Conservation (phyloP, 768 basidiomycete species). For the Mycena olivaceomarginata region DNA sequence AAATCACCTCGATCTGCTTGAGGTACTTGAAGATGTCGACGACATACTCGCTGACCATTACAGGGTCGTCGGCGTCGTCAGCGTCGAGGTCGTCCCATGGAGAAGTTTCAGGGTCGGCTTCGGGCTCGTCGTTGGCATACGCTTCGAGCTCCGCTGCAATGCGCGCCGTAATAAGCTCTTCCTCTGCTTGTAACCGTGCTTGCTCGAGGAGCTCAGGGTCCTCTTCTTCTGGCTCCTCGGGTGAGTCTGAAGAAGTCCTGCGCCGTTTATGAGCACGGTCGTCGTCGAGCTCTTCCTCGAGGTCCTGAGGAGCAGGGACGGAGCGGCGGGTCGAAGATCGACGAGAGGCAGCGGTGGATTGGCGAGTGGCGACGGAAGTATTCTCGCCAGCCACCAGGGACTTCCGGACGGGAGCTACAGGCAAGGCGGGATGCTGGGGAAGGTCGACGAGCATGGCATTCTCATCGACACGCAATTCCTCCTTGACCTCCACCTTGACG, state of each 20-base stretch:
- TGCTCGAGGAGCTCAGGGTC: constrained; percentile 55
- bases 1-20: constrained; percentile 88
- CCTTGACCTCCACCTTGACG: constrained; percentile 53
- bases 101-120: constrained; percentile 80
- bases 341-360: constrained; percentile 44
- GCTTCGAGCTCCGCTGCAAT: constrained; percentile 71
- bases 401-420: constrained; percentile 63
- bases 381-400: constrained; percentile 58
- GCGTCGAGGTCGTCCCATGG: constrained; percentile 95
- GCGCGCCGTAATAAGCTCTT: constrained; percentile 64
- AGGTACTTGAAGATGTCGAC: constrained; percentile 95
- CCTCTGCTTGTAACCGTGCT: constrained; percentile 63
- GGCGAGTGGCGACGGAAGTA: constrained; percentile 47
- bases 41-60: constrained; percentile 99
- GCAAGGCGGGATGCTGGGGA: constrained; percentile 58
- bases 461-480: constrained; percentile 61
- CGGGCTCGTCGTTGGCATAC: constrained; percentile 68
- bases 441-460: constrained; percentile 75
- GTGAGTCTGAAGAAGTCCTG: constrained; percentile 80
- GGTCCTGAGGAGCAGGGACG: constrained; percentile 45
- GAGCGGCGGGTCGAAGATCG: constrained; percentile 47
- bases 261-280: constrained; percentile 85
- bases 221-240: constrained; percentile 63
- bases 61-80: constrained; percentile 94
- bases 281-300: constrained; percentile 72